phyloP scores from a whole-genome alignment of 352 stramenopile genomes.

The Phytopythium sindhum region DNA sequence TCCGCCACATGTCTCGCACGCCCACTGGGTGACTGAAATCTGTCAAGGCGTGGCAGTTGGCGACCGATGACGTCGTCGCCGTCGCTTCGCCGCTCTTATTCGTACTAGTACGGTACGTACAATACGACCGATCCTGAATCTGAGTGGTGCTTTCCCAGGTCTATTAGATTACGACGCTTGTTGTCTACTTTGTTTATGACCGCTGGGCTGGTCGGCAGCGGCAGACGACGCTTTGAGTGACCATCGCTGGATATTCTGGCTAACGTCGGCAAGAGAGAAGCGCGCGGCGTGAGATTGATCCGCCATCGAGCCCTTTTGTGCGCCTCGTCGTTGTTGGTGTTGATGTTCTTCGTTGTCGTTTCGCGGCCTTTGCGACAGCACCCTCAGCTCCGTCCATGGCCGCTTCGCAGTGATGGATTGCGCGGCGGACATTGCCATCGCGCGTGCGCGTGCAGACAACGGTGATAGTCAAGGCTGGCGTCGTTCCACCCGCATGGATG shows the following conservation, averaged over 20 bases:
- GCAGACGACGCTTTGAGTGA: background rate
- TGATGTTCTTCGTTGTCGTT: background rate
- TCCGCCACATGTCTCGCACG: background rate
- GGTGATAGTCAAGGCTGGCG: background rate
- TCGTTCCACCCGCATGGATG: background rate
- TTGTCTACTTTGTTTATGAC: too few relatives aligned
- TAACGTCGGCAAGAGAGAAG: background rate
- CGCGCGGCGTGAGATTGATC: background rate
- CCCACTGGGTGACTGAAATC: conserved; percentile 11
- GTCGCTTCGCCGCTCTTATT: background rate
- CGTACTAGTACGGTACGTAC: too few relatives aligned
- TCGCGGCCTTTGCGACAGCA: background rate
- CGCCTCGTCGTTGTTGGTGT: background rate
- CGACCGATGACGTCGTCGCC: conserved; percentile 1
- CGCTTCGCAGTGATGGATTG: background rate
- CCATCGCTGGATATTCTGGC: conserved; percentile 2
- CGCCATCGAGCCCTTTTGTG: background rate
- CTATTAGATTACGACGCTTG: too few relatives aligned
- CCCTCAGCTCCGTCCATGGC: background rate
- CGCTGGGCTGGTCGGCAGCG: too few relatives aligned
- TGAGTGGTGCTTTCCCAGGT: too few relatives aligned
- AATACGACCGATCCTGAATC: too few relatives aligned
- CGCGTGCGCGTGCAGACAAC: background rate
- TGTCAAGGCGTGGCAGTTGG: conserved; percentile 8
- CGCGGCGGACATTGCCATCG: background rate